These are phyloP conservation scores for Vitis vinifera DNA, from an alignment of 164 flowering plant genomes.

Conservation along the genomic window ASM3070453v1 NC_081812.1:12613001-12613500, in stretches of 20 bases:
- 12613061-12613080: too few species aligned
- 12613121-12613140: conserved; percentile 48
- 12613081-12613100: too few species aligned
- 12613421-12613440: too few species aligned
- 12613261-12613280: neutral
- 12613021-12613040: neutral
- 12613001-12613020: conserved; percentile 57
- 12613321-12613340: conserved; percentile 38
- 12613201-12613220: conserved; percentile 66
- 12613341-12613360: conserved; percentile 32
- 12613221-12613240: conserved; percentile 73
- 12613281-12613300: neutral
- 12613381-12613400: conserved; percentile 21
- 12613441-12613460: too few species aligned
- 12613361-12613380: conserved; percentile 32
- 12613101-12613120: neutral
- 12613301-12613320: neutral
- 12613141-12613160: conserved; percentile 43
- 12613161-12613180: conserved; percentile 71
- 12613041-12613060: too few species aligned
- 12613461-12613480: too few species aligned
- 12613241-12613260: neutral
- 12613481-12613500: too few species aligned
- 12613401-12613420: neutral
- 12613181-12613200: conserved; percentile 72